Conservation (phyloP, 2,329 filamentous ascomycete species). For the Pseudogymnoascus sp. region DNA sequence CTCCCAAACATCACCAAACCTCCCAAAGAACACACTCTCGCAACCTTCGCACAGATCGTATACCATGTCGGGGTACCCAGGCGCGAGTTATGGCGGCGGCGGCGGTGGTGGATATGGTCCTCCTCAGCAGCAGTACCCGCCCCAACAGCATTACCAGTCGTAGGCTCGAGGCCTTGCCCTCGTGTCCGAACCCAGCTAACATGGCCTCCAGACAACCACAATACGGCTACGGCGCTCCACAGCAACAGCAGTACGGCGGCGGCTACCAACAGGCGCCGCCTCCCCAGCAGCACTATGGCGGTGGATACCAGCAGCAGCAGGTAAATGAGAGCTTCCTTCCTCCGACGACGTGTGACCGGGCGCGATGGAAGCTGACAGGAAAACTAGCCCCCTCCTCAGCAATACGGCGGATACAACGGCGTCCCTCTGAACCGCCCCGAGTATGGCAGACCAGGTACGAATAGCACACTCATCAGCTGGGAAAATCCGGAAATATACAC, state of each 20-base stretch:
- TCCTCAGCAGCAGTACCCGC: constrained; percentile 37
- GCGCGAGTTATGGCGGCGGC: constrained; percentile 43
- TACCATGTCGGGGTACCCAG: constrained; percentile 56
- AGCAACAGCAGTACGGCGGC: constrained; percentile 34
- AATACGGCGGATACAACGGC: constrained; percentile 35
- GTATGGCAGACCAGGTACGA: constrained; percentile 44
- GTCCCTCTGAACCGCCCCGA: constrained; percentile 31
- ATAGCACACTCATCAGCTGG: constrained; percentile 9
- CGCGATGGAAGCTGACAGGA: neutral
- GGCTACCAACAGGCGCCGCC: constrained; percentile 22
- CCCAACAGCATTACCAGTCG: constrained; percentile 42
- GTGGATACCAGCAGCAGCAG: constrained; percentile 6
- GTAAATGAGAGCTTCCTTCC: neutral
- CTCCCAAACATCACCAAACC: neutral
- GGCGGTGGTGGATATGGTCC: constrained; percentile 36
- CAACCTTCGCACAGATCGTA: constrained; percentile 24
- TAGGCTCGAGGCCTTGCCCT: constrained; percentile 28
- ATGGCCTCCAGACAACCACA: constrained; percentile 20
- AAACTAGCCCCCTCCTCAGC: constrained; percentile 36
- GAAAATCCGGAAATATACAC: neutral
- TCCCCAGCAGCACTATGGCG: constrained; percentile 4
- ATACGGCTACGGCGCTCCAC: constrained; percentile 44
- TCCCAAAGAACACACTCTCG: neutral
- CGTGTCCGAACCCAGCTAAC: constrained; percentile 24
- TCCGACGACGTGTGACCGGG: neutral